phyloP scores from a whole-genome alignment of 495 filamentous ascomycete genomes.

The Letharia columbiana region DNA sequence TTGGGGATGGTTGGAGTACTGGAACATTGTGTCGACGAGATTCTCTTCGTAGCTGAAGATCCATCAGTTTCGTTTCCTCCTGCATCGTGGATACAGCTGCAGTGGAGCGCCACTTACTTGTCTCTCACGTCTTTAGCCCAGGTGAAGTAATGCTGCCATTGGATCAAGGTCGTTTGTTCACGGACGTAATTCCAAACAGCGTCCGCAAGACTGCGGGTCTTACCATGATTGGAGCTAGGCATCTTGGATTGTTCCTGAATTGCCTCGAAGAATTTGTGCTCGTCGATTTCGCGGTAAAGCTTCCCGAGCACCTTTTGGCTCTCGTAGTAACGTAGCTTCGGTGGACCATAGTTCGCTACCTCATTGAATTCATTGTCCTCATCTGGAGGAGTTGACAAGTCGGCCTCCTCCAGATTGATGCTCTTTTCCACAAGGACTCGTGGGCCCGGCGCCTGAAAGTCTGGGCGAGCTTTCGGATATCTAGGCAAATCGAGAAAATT shows the following conservation, averaged over 20 bases:
- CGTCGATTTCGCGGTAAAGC: conserved; percentile 68
- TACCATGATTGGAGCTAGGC: not conserved
- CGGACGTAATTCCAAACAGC: conserved; percentile 39
- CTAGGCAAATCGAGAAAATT: conserved; percentile 37
- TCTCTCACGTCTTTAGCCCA: conserved; percentile 45
- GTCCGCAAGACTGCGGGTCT: conserved; percentile 10
- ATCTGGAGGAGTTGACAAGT: conserved; percentile 14
- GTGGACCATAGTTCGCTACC: conserved; percentile 29
- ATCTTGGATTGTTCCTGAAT: conserved; percentile 36
- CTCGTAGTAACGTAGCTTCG: conserved; percentile 49
- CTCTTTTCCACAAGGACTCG: conserved; percentile 41
- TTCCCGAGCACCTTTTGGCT: conserved; percentile 62
- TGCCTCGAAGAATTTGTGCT: conserved; percentile 53
- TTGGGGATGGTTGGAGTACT: conserved; percentile 49
- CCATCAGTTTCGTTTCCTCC: conserved; percentile 7
- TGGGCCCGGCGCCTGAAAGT: conserved; percentile 62
- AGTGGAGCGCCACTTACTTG: conserved; percentile 35
- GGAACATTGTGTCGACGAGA: conserved; percentile 46
- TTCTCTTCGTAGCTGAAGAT: conserved; percentile 54
- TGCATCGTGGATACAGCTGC: not conserved
- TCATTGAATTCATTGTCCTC: conserved; percentile 50
- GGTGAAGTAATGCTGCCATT: conserved; percentile 38
- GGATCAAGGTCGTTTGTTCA: conserved; percentile 28
- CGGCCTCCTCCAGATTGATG: conserved; percentile 36
- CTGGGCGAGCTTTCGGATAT: conserved; percentile 40